Evolutionary conservation across 106 monocot species (phyloP).

Genomic region (Cymbidium sinense): DNA sequence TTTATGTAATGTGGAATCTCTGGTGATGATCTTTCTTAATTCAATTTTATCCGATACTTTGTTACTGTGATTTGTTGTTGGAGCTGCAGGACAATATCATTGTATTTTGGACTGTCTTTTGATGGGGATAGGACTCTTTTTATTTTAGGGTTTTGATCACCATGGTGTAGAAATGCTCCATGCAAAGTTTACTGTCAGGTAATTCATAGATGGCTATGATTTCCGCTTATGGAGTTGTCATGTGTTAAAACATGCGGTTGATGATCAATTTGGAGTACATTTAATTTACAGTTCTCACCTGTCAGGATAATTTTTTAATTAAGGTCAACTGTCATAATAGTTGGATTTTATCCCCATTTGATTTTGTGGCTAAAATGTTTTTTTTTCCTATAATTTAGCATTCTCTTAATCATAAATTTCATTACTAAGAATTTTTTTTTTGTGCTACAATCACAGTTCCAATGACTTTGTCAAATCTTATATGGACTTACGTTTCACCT

Average conservation of each 20-base stretch:
- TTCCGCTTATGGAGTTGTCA: not conserved
- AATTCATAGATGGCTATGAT: not conserved
- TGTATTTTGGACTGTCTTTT: not conserved
- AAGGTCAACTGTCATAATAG: not conserved
- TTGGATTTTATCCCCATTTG: not conserved
- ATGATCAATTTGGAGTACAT: not conserved
- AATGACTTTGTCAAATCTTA: too few species aligned
- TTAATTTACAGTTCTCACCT: not conserved
- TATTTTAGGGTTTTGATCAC: not conserved
- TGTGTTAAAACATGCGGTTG: not conserved
- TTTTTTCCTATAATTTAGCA: not conserved
- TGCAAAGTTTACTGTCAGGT: not conserved
- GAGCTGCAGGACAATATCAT: not conserved
- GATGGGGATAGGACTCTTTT: not conserved
- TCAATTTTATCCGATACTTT: not conserved
- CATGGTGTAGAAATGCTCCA: not conserved
- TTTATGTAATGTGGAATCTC: not conserved
- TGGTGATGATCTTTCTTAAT: not conserved
- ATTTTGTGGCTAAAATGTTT: not conserved
- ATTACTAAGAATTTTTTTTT: too few species aligned
- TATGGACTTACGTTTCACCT: too few species aligned
- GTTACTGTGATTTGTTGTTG: not conserved
- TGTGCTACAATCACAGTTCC: too few species aligned
- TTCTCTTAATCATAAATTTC: not conserved
- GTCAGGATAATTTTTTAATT: not conserved